Conservation (phyloP, 2,329 filamentous ascomycete genomes). For the Cytospora schulzeri region DNA sequence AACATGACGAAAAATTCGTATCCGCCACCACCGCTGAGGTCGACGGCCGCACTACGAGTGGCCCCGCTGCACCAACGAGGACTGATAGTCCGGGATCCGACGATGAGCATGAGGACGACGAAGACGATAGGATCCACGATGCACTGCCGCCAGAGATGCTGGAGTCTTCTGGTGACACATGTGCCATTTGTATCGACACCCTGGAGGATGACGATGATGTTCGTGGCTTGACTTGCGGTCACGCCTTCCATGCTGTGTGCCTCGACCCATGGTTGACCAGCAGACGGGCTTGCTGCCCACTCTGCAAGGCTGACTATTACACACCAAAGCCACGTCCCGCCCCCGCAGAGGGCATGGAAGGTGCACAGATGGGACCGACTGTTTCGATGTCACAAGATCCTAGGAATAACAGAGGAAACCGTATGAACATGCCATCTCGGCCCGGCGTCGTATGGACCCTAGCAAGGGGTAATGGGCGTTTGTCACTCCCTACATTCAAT, state of each 20-base stretch:
- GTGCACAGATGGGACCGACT: constrained; percentile 36
- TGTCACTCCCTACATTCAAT: constrained; percentile 13
- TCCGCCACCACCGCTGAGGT: not conserved
- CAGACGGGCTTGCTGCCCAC: constrained; percentile 89
- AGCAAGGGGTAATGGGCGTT: constrained; percentile 35
- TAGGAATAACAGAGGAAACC: constrained; percentile 44
- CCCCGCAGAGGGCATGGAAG: constrained; percentile 44
- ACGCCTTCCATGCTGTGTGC: constrained; percentile 95
- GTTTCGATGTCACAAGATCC: constrained; percentile 34
- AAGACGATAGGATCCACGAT: constrained; percentile 80
- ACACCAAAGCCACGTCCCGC: constrained; percentile 81
- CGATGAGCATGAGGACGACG: constrained; percentile 63
- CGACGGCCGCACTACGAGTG: constrained; percentile 18
- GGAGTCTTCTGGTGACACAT: constrained; percentile 83
- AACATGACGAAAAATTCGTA: constrained; percentile 23
- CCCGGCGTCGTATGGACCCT: constrained; percentile 45
- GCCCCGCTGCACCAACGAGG: constrained; percentile 23
- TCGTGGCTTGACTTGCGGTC: constrained; percentile 91
- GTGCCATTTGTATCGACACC: constrained; percentile 93
- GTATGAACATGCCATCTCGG: constrained; percentile 51
- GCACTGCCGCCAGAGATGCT: constrained; percentile 81
- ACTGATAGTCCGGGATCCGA: constrained; percentile 23
- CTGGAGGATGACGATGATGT: constrained; percentile 96
- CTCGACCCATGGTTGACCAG: constrained; percentile 96
- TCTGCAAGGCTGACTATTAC: constrained; percentile 98